Percentiles rank a stretch among this genome's conserved stretches.
Evolutionary conservation across 129 eudicot genomes (phyloP).

Genomic region (Flaveria trinervia): DNA sequence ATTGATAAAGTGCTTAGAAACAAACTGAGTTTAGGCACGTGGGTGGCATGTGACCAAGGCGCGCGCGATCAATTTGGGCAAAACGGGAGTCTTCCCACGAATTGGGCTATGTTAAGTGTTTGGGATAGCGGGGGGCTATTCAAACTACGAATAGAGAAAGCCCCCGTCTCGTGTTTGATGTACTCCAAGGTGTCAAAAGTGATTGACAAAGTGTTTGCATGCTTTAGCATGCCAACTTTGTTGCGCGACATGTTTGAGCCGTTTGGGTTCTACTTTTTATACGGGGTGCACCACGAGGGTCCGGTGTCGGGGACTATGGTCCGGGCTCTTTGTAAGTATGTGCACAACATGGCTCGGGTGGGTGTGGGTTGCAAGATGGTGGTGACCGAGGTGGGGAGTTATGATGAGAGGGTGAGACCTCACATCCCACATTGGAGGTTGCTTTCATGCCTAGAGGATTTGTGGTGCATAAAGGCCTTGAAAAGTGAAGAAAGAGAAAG

Average conservation of each 20-base stretch:
- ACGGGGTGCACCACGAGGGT: slow-evolving; percentile 55
- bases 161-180: slow-evolving; percentile 41
- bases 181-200: slow-evolving; percentile 34
- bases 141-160: slow-evolving; percentile 47
- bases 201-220: slow-evolving; percentile 45
- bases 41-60: slow-evolving; percentile 49
- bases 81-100: slow-evolving; percentile 36
- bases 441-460: slow-evolving; percentile 58
- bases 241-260: slow-evolving; percentile 44
- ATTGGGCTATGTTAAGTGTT: slow-evolving; percentile 70
- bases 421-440: slow-evolving; percentile 63
- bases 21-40: slow-evolving; percentile 60
- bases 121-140: slow-evolving; percentile 61
- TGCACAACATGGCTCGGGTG: slow-evolving; percentile 51
- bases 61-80: slow-evolving; percentile 30
- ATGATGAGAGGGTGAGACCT: slow-evolving; percentile 42
- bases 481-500: slow-evolving; percentile 34
- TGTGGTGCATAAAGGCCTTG: slow-evolving; percentile 64
- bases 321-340: slow-evolving; percentile 50
- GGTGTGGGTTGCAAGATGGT: slow-evolving; percentile 48
- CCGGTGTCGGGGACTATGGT: slow-evolving; percentile 49
- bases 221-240: slow-evolving; percentile 42
- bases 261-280: slow-evolving; percentile 60
- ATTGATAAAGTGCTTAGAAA: slow-evolving; percentile 46
- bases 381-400: slow-evolving; percentile 55